These are phyloP conservation scores for Colletotrichum tanaceti DNA, from an alignment of 2,329 filamentous ascomycete genomes.

Conservation along the genomic window DNA sequence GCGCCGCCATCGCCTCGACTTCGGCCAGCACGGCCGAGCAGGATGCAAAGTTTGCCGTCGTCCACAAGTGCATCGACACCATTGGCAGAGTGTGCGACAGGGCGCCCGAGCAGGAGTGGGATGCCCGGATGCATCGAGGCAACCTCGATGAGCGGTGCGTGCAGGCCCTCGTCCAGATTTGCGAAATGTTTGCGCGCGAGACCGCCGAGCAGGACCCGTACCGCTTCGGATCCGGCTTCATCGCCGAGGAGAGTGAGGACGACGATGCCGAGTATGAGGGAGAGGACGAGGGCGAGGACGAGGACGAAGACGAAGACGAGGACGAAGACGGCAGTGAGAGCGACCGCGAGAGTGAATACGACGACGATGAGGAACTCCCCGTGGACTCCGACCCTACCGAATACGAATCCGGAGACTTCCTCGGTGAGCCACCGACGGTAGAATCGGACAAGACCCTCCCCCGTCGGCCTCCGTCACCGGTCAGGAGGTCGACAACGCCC, in stretches of 20 bases:
- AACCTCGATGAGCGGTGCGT: conserved; percentile 17
- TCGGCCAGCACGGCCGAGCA: neutral
- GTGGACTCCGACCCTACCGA: conserved; percentile 15
- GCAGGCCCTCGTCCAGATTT: conserved; percentile 27
- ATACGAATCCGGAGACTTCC: conserved; percentile 24
- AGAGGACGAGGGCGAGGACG: conserved; percentile 3
- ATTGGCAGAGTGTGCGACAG: conserved; percentile 29
- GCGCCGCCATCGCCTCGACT: conserved; percentile 10
- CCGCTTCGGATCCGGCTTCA: conserved; percentile 12
- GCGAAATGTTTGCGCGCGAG: conserved; percentile 37
- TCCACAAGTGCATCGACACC: conserved; percentile 33
- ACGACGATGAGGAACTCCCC: neutral
- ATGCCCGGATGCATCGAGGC: neutral
- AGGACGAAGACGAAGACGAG: no score
- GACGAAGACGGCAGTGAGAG: conserved; percentile 7
- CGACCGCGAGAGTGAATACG: neutral
- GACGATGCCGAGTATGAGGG: conserved; percentile 28
- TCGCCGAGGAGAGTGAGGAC: conserved; percentile 28
- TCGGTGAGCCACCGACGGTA: conserved; percentile 4
- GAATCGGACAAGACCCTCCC: conserved; percentile 19
- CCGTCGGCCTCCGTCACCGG: neutral
- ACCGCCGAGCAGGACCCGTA: conserved; percentile 19
- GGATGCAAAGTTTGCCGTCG: conserved; percentile 23
- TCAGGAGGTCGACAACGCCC: conserved; percentile 5
- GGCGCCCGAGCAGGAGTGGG: conserved; percentile 11